Percentiles rank a stretch among this genome's conserved stretches.
phyloP scores from a whole-genome alignment of 164 flowering plant genomes.

The Magnolia kwangsiensis region DNA sequence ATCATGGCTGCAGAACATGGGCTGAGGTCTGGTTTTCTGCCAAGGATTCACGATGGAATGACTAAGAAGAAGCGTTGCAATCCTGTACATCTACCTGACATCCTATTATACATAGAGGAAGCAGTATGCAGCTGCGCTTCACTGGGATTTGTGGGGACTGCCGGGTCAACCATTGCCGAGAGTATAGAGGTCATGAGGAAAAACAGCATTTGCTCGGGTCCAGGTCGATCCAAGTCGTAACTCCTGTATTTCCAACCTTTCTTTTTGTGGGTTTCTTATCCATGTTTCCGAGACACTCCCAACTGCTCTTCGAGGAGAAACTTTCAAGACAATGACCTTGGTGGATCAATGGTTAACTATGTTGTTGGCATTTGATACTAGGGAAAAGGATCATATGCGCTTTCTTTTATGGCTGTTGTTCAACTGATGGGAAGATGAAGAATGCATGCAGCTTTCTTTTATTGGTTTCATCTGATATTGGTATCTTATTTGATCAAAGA shows the following conservation, averaged over 20 bases:
- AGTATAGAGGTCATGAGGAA: conserved; percentile 76
- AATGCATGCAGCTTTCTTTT: no score
- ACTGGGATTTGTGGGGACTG: conserved; percentile 91
- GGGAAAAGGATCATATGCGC: no score
- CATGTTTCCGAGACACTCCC: background rate
- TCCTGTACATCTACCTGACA: conserved; percentile 40
- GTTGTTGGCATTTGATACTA: no score
- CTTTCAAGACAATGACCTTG: background rate
- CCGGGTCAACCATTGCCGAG: conserved; percentile 92
- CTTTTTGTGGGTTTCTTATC: background rate
- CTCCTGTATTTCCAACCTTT: background rate
- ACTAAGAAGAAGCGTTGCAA: conserved; percentile 27
- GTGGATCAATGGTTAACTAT: background rate
- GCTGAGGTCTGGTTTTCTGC: conserved; percentile 29
- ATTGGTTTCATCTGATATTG: no score
- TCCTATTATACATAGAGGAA: conserved; percentile 77
- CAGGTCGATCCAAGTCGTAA: background rate
- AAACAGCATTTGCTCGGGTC: conserved; percentile 34
- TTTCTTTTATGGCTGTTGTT: no score
- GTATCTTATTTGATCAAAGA: no score
- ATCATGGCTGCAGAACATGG: conserved; percentile 42
- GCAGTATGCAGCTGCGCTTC: conserved; percentile 84
- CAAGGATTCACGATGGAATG: conserved; percentile 6
- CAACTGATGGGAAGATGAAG: no score
- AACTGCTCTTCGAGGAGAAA: background rate